Evolutionary conservation across 2,329 filamentous ascomycete species (phyloP).

Genomic region (Talaromyces pinophilus): DNA sequence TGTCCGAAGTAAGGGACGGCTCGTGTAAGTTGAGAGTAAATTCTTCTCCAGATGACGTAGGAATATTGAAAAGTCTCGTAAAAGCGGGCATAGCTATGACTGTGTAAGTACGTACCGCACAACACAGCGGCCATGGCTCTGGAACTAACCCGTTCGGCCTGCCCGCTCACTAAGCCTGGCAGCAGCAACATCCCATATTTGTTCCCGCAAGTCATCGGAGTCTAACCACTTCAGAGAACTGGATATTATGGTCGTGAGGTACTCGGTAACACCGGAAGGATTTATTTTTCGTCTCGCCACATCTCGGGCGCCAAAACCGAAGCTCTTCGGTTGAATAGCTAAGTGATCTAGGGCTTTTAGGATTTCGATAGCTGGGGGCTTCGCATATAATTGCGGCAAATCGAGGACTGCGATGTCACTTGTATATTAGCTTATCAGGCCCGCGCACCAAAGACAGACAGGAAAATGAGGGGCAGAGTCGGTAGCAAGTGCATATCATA

Average conservation of each 20-base stretch:
- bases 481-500: slow-evolving; percentile 26
- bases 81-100: slow-evolving; percentile 62
- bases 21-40: slow-evolving; percentile 76
- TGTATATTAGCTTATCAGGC: slow-evolving; percentile 35
- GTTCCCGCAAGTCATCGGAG: slow-evolving; percentile 46
- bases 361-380: slow-evolving; percentile 66
- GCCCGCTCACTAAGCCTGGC: slow-evolving; percentile 80
- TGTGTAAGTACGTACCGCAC: slow-evolving; percentile 26
- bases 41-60: slow-evolving; percentile 43
- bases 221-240: slow-evolving; percentile 49
- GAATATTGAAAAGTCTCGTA: slow-evolving; percentile 62
- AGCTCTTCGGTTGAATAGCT: slow-evolving; percentile 61
- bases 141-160: slow-evolving; percentile 65
- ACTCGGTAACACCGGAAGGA: slow-evolving; percentile 45
- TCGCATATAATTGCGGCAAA: slow-evolving; percentile 80
- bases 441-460: slow-evolving; percentile 25
- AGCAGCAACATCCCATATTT: slow-evolving; percentile 73
- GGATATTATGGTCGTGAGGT: slow-evolving; percentile 51
- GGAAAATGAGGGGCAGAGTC: slow-evolving; percentile 24
- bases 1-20: slow-evolving; percentile 83
- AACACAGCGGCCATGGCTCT: not conserved
- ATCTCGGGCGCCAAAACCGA: slow-evolving; percentile 34
- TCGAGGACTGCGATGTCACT: slow-evolving; percentile 59
- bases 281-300: slow-evolving; percentile 38
- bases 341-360: slow-evolving; percentile 67